Percentiles rank a stretch among this genome's conserved stretches.
These are phyloP conservation scores for Aureobasidium vineae DNA, from an alignment of 2,329 filamentous ascomycete species.

Conservation along the genomic window DNA sequence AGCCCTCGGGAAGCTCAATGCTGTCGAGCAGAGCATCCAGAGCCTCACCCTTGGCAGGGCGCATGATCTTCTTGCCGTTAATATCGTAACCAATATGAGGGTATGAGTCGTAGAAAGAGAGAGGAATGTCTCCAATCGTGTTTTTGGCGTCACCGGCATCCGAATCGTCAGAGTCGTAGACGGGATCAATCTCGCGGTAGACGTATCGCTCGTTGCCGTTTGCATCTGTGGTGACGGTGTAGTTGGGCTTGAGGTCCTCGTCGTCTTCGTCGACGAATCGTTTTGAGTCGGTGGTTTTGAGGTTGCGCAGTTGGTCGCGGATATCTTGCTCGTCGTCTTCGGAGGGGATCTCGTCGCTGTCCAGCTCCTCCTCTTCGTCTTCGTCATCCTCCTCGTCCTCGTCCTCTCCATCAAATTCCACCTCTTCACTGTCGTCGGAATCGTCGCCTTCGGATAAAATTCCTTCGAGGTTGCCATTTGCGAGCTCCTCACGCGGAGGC, in stretches of 20 bases:
- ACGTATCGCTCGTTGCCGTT: slow-evolving; percentile 89
- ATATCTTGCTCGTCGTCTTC: slow-evolving; percentile 45
- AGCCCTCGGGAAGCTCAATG: slow-evolving; percentile 95
- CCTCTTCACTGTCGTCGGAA: slow-evolving; percentile 33
- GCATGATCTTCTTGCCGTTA: slow-evolving; percentile 97
- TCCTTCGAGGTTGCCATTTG: slow-evolving; percentile 28
- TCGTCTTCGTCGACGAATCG: slow-evolving; percentile 29
- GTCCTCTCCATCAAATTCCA: slow-evolving; percentile 36
- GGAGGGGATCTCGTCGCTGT: slow-evolving; percentile 43
- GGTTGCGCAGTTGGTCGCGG: slow-evolving; percentile 45
- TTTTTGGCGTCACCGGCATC: slow-evolving; percentile 77
- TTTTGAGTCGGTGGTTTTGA: slow-evolving; percentile 38
- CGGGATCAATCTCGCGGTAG: slow-evolving; percentile 89
- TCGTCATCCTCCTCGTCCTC: slow-evolving; percentile 37
- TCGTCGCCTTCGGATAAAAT: slow-evolving; percentile 29
- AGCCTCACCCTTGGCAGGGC: slow-evolving; percentile 89
- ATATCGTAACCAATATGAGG: slow-evolving; percentile 99
- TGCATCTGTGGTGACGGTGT: slow-evolving; percentile 70
- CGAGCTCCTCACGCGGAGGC: slow-evolving; percentile 26
- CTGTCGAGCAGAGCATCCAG: slow-evolving; percentile 91
- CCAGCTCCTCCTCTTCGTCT: slow-evolving; percentile 41
- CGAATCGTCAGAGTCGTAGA: slow-evolving; percentile 94
- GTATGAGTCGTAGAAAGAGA: slow-evolving; percentile 95
- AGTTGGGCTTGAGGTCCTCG: slow-evolving; percentile 49
- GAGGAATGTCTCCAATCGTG: slow-evolving; percentile 91